Percentiles rank a stretch among this genome's conserved stretches.
These are phyloP conservation scores for Hemileia vastatrix DNA, from an alignment of 1,284 basidiomycete species.

Conservation along the genomic window DNA sequence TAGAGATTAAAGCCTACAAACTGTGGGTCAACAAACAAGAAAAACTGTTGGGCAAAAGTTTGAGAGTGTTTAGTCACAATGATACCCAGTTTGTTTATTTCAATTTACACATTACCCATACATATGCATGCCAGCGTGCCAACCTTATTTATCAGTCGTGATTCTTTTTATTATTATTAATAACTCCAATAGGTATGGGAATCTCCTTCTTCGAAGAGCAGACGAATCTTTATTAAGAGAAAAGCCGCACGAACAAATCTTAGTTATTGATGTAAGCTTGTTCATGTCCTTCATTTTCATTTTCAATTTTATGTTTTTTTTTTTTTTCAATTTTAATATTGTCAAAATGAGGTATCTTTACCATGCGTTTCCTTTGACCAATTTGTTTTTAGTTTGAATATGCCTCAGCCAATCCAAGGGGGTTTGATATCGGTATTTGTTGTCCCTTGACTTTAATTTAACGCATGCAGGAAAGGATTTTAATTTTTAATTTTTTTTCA, in stretches of 20 bases:
- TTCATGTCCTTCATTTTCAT: neutral
- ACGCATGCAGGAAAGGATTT: neutral
- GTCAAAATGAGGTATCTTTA: neutral
- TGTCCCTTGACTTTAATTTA: neutral
- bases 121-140: neutral
- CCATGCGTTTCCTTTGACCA: neutral
- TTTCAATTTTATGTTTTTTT: neutral
- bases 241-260: conserved; percentile 15
- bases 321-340: neutral
- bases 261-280: conserved; percentile 16
- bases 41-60: conserved; percentile 23
- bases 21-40: conserved; percentile 37
- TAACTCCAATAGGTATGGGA: conserved; percentile 55
- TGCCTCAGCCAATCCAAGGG: conserved; percentile 73
- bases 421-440: conserved; percentile 61
- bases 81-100: conserved; percentile 13
- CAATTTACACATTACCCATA: neutral
- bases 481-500: conserved; percentile 40
- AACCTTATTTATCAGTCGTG: neutral
- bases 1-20: conserved; percentile 43
- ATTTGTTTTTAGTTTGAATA: conserved; percentile 80
- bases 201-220: conserved; percentile 53
- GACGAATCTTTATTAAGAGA: neutral
- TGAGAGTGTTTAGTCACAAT: conserved; percentile 17
- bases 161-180: neutral